Percentiles rank a stretch among this genome's conserved stretches.
phyloP scores from a whole-genome alignment of 2,329 filamentous ascomycete species.

The Penicillium hordei region DNA sequence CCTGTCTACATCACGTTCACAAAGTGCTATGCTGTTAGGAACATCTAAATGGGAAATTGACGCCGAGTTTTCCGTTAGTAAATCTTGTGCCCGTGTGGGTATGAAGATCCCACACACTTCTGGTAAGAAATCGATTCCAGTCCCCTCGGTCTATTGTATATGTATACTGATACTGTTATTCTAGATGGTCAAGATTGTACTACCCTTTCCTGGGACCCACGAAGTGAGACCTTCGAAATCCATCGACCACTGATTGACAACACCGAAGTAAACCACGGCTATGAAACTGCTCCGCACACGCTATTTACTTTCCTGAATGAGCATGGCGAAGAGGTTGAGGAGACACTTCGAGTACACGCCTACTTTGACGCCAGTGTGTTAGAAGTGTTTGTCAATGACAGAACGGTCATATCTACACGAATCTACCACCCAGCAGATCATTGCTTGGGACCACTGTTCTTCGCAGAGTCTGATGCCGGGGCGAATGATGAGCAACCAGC shows the following conservation, averaged over 20 bases:
- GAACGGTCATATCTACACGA: slow-evolving; percentile 44
- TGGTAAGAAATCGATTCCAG: slow-evolving; percentile 9
- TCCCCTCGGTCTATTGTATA: background rate
- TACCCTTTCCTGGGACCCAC: slow-evolving; percentile 41
- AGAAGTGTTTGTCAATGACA: slow-evolving; percentile 49
- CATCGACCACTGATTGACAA: slow-evolving; percentile 34
- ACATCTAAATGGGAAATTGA: slow-evolving; percentile 30
- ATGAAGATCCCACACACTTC: slow-evolving; percentile 31
- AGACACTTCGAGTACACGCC: slow-evolving; percentile 43
- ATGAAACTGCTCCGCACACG: slow-evolving; percentile 47
- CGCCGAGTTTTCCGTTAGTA: slow-evolving; percentile 28
- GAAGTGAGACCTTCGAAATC: slow-evolving; percentile 44
- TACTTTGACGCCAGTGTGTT: slow-evolving; percentile 47
- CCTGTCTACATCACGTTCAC: slow-evolving; percentile 5
- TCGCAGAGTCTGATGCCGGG: slow-evolving; percentile 15
- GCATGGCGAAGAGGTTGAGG: slow-evolving; percentile 25
- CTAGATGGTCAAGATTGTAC: slow-evolving; percentile 36
- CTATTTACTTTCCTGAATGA: slow-evolving; percentile 41
- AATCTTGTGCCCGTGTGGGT: slow-evolving; percentile 29
- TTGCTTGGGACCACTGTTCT: slow-evolving; percentile 24
- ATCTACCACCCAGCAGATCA: slow-evolving; percentile 31
- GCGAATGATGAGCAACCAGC: background rate
- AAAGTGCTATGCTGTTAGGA: slow-evolving; percentile 3
- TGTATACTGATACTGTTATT: slow-evolving; percentile 2
- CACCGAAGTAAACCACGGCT: slow-evolving; percentile 37